These are phyloP conservation scores for Fusarium pininemorale DNA, from an alignment of 2,329 filamentous ascomycete genomes.

Conservation along the genomic window DNA sequence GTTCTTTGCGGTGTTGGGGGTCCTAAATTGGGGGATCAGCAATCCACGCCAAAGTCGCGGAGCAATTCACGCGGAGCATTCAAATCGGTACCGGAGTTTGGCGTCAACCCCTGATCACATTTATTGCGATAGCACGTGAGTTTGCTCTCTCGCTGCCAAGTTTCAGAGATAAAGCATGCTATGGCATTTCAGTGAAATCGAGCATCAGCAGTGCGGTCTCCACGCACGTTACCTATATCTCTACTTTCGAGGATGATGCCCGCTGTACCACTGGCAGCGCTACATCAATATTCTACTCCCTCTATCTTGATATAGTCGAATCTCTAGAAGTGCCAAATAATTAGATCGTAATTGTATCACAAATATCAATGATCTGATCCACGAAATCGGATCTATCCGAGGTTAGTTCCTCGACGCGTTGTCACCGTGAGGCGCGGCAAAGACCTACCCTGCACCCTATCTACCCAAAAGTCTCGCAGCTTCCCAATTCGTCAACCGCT, in stretches of 20 bases:
- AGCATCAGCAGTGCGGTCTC: no score
- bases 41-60: background rate
- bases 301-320: no score
- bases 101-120: accelerated
- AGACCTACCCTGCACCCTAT: background rate
- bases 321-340: accelerated
- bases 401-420: background rate
- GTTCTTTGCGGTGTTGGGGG: background rate
- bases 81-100: background rate
- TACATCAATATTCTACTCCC: accelerated
- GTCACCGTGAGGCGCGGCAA: background rate
- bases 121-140: background rate
- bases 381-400: background rate
- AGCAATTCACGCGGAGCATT: background rate
- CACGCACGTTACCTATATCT: no score
- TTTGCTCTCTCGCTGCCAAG: no score
- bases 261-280: no score
- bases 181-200: background rate
- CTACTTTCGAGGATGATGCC: no score
- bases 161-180: background rate
- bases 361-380: background rate
- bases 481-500: background rate
- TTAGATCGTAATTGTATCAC: no score
- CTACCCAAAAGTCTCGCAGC: no score
- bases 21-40: background rate